Evolutionary conservation across 306 rosid species (phyloP).

Genomic region (Trifolium dubium): DNA sequence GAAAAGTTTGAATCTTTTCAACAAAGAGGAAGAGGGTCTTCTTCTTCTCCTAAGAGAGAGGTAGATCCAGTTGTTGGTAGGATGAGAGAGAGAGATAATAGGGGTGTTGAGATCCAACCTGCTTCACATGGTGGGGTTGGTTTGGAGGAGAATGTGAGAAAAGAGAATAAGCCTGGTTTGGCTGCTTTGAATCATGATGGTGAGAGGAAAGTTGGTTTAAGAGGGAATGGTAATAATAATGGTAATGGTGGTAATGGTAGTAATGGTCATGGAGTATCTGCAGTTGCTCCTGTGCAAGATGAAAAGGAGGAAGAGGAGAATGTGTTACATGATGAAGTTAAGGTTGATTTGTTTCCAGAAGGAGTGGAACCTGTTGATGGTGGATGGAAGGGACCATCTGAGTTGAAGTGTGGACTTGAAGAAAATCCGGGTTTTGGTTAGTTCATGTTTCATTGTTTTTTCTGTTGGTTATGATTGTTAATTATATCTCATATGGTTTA

Average conservation of each 20-base stretch:
- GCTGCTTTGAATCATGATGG: conserved; percentile 42
- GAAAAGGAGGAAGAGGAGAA: conserved; percentile 55
- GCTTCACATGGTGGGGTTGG: conserved; percentile 47
- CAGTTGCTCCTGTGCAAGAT: conserved; percentile 56
- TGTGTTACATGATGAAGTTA: conserved; percentile 51
- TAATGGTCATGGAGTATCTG: conserved; percentile 53
- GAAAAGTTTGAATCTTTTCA: conserved; percentile 61
- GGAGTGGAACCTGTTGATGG: conserved; percentile 58
- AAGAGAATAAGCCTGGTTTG: conserved; percentile 50
- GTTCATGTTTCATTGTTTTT: conserved; percentile 42
- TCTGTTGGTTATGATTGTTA: not conserved
- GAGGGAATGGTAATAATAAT: conserved; percentile 50
- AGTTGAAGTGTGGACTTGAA: conserved; percentile 70
- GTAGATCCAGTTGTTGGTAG: conserved; percentile 56
- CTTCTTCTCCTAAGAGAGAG: conserved; percentile 70
- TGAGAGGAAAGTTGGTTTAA: conserved; percentile 52
- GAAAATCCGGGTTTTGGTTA: conserved; percentile 86
- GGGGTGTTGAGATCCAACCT: conserved; percentile 70
- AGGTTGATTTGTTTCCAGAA: conserved; percentile 45
- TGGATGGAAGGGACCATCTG: conserved; percentile 61
- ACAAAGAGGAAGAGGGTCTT: conserved; percentile 56
- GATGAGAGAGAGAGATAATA: conserved; percentile 10
- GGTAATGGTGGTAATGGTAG: conserved; percentile 41
- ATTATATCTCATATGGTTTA: not conserved
- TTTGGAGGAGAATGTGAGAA: conserved; percentile 50